phyloP scores from a whole-genome alignment of 2,329 filamentous ascomycete species.

The Venturia pyrina region DNA sequence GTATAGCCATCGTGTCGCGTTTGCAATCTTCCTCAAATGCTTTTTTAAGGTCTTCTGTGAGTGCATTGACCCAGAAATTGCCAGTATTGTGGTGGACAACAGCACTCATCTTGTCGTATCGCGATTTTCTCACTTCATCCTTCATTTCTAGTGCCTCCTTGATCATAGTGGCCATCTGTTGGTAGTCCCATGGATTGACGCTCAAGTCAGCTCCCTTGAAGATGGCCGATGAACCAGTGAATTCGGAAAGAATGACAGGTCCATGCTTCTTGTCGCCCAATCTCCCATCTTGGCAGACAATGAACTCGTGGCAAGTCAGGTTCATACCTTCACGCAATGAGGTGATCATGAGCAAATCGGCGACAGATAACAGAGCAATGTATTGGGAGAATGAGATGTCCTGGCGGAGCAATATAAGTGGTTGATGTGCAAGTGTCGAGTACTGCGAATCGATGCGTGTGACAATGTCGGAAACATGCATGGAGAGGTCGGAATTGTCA shows the following conservation, averaged over 20 bases:
- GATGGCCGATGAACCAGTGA: slow-evolving; percentile 81
- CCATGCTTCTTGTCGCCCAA: slow-evolving; percentile 66
- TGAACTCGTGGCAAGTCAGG: slow-evolving; percentile 85
- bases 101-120: slow-evolving; percentile 65
- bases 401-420: slow-evolving; percentile 87
- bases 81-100: slow-evolving; percentile 76
- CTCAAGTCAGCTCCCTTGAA: slow-evolving; percentile 72
- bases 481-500: slow-evolving; percentile 78
- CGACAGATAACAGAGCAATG: slow-evolving; percentile 79
- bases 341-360: slow-evolving; percentile 88
- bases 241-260: slow-evolving; percentile 86
- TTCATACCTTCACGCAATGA: slow-evolving; percentile 97
- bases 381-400: slow-evolving; percentile 91
- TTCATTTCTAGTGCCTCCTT: slow-evolving; percentile 72
- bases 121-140: slow-evolving; percentile 58
- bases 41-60: slow-evolving; percentile 58
- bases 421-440: slow-evolving; percentile 84
- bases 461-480: slow-evolving; percentile 85
- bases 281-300: slow-evolving; percentile 83
- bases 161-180: slow-evolving; percentile 78
- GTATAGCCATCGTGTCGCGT: slow-evolving; percentile 77
- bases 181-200: slow-evolving; percentile 94
- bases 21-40: slow-evolving; percentile 77
- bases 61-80: slow-evolving; percentile 72
- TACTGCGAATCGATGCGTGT: slow-evolving; percentile 87